Conservation (phyloP, 2,329 filamentous ascomycete genomes). For the Xylariaceae sp. region DNA sequence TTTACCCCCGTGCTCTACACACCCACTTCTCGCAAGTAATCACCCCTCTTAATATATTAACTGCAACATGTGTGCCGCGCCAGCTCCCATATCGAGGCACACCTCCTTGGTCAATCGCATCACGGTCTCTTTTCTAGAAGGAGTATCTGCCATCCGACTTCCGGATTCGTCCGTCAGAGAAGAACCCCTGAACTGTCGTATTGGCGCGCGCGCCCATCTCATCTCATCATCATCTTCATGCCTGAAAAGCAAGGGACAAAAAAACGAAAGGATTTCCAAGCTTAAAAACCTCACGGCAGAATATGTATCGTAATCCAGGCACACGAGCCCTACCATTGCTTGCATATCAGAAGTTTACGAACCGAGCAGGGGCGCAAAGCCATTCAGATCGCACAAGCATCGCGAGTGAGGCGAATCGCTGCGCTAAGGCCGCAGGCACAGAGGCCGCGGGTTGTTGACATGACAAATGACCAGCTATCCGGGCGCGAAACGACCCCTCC, state of each 20-base stretch:
- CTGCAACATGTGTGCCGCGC: constrained; percentile 2
- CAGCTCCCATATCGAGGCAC: constrained; percentile 4
- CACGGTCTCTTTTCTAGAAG: constrained; percentile 9
- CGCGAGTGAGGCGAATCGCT: background rate
- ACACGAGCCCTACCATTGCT: background rate
- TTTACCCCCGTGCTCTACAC: background rate
- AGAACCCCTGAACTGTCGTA: background rate
- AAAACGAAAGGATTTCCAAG: background rate
- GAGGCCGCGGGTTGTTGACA: background rate
- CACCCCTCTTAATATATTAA: constrained; percentile 3
- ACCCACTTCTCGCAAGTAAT: constrained; percentile 9
- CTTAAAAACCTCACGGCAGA: background rate
- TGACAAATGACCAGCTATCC: background rate
- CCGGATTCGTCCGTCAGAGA: constrained; percentile 11
- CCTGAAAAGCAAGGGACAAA: background rate
- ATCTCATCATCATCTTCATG: constrained; percentile 1
- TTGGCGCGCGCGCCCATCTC: background rate
- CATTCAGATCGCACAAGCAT: background rate
- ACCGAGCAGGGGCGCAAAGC: background rate
- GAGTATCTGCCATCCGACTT: background rate
- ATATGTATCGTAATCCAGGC: background rate
- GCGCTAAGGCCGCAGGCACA: background rate
- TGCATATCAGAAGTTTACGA: background rate
- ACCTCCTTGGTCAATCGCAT: constrained; percentile 6
- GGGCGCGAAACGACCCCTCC: no score